A percentile compares a stretch with the other conserved stretches of the same genome.
Conservation (phyloP, 1,284 basidiomycete species). For the Phenoliferia sp. region DNA sequence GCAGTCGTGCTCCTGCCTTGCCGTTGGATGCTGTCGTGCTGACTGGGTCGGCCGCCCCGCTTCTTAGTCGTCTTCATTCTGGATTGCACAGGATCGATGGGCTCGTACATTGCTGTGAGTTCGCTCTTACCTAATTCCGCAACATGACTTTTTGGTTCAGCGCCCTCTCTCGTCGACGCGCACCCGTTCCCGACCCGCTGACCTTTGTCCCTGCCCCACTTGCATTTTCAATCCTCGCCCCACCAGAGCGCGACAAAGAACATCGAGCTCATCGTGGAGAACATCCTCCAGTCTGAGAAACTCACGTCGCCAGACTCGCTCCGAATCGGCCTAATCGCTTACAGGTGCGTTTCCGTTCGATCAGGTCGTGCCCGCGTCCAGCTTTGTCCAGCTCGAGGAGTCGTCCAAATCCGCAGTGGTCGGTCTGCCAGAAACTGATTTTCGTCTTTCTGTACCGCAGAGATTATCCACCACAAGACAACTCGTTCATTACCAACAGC, state of each 20-base stretch:
- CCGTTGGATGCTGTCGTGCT: neutral
- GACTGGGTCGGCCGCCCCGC: neutral
- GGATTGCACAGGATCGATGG: constrained; percentile 72
- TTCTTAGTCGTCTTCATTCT: constrained; percentile 67
- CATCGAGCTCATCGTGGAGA: constrained; percentile 92
- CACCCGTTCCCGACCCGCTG: neutral
- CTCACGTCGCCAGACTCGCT: constrained; percentile 81
- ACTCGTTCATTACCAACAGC: constrained; percentile 75
- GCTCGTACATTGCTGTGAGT: constrained; percentile 44
- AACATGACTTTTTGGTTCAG: neutral
- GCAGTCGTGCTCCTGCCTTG: no score
- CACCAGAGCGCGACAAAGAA: constrained; percentile 73
- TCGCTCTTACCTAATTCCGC: neutral
- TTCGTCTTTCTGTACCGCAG: constrained; percentile 38
- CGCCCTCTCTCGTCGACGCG: neutral
- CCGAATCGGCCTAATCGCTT: constrained; percentile 55
- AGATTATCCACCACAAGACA: constrained; percentile 93
- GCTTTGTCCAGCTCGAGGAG: no score
- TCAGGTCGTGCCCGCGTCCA: neutral
- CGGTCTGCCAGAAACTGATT: neutral
- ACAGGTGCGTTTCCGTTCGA: constrained; percentile 50
- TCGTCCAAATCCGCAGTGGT: no score
- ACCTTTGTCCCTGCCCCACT: neutral
- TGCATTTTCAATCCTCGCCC: neutral
- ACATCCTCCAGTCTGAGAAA: constrained; percentile 91